These are phyloP conservation scores for Aphanomyces euteiches DNA, from an alignment of 352 stramenopile genomes.

Conservation along the genomic window DNA sequence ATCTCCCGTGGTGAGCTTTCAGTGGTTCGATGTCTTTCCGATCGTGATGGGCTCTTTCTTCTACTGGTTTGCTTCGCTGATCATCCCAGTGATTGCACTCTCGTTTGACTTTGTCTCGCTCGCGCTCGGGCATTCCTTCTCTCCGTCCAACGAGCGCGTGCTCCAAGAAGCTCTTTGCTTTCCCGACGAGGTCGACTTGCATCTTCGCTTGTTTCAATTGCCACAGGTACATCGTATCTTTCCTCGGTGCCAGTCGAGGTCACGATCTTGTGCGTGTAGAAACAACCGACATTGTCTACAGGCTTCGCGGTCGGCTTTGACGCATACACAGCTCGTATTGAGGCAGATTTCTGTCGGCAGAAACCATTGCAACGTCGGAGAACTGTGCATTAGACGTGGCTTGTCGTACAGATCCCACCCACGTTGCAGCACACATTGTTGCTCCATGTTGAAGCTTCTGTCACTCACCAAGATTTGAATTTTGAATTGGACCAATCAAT, in stretches of 20 bases:
- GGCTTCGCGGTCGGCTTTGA: conserved; percentile 10
- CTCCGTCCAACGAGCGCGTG: conserved; percentile 51
- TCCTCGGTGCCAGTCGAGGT: background rate
- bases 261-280: conserved; percentile 1
- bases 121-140: conserved; percentile 48
- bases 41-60: conserved; percentile 24
- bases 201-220: conserved; percentile 6
- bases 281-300: conserved; percentile 18
- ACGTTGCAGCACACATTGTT: too few relatives aligned
- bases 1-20: conserved; percentile 10
- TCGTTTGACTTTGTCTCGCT: conserved; percentile 34
- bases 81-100: conserved; percentile 20
- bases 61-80: conserved; percentile 25
- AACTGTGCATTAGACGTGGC: too few relatives aligned
- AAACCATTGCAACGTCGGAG: too few relatives aligned
- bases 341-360: background rate
- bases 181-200: conserved; percentile 10
- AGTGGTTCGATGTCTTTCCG: conserved; percentile 22
- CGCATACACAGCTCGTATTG: conserved; percentile 5
- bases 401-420: too few relatives aligned
- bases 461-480: background rate
- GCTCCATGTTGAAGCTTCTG: too few relatives aligned
- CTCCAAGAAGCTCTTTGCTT: conserved; percentile 38
- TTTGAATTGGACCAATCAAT: conserved; percentile 28
- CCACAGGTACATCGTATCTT: conserved; percentile 12